phyloP scores from a whole-genome alignment of 345 rosid genomes.

The Arabidopsis arenosa region DNA sequence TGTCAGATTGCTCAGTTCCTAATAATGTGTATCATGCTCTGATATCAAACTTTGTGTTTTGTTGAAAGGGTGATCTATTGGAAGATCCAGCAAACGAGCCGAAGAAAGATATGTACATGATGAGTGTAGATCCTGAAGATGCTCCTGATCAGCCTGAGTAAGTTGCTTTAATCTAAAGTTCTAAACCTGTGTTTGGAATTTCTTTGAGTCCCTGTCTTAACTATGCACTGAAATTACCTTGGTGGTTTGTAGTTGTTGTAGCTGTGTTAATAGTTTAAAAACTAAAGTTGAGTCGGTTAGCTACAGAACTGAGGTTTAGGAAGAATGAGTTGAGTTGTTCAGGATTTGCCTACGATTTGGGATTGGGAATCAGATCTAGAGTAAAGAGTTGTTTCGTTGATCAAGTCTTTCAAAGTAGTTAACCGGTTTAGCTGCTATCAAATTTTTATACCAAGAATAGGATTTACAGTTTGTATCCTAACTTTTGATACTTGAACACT shows the following conservation, averaged over 20 bases:
- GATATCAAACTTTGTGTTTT: constrained; percentile 5
- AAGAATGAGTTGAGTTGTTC: neutral
- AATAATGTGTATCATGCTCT: neutral
- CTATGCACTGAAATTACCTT: neutral
- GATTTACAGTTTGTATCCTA: constrained; percentile 6
- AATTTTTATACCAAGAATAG: neutral
- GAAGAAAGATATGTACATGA: constrained; percentile 92
- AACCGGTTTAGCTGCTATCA: neutral
- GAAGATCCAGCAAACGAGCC: constrained; percentile 97
- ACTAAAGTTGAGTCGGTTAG: neutral
- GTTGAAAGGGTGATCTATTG: constrained; percentile 83
- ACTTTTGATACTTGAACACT: constrained; percentile 17
- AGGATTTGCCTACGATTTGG: neutral
- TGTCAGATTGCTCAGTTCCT: neutral
- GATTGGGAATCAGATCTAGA: neutral
- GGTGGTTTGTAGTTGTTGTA: neutral
- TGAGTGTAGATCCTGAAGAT: constrained; percentile 86
- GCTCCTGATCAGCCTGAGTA: constrained; percentile 87
- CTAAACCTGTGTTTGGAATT: neutral
- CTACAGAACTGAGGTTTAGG: neutral
- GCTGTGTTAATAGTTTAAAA: neutral
- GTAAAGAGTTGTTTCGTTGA: neutral
- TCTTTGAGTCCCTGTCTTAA: neutral
- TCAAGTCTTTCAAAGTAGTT: neutral
- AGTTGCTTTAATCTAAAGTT: constrained; percentile 32